These are phyloP conservation scores for Athelia psychrophila DNA, from an alignment of 1,284 basidiomycete species.

Conservation along the genomic window DNA sequence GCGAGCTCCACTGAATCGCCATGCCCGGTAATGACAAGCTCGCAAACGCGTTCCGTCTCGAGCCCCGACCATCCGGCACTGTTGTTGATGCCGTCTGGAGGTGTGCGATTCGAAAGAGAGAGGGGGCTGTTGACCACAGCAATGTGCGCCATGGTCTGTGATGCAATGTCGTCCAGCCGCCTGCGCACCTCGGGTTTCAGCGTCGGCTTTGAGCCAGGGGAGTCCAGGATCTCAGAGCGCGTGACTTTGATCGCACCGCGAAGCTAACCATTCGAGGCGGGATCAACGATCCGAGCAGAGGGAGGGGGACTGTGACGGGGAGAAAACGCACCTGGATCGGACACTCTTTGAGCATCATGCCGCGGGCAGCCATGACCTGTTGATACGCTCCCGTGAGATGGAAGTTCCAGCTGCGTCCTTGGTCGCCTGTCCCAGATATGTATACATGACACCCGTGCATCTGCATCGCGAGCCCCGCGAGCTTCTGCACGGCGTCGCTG, in stretches of 20 bases:
- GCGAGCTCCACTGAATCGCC: slow-evolving; percentile 92
- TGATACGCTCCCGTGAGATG: slow-evolving; percentile 89
- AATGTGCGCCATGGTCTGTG: slow-evolving; percentile 85
- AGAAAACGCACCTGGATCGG: slow-evolving; percentile 68
- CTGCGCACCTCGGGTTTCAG: slow-evolving; percentile 87
- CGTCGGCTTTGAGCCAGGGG: slow-evolving; percentile 75
- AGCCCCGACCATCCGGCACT: slow-evolving; percentile 83
- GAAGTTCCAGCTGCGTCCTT: slow-evolving; percentile 81
- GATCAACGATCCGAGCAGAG: slow-evolving; percentile 9
- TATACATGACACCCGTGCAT: slow-evolving; percentile 81
- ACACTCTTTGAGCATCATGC: slow-evolving; percentile 86
- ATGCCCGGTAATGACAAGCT: slow-evolving; percentile 86
- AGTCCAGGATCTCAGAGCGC: slow-evolving; percentile 90
- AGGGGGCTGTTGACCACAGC: slow-evolving; percentile 83
- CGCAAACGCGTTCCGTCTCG: slow-evolving; percentile 91
- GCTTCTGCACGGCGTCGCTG: slow-evolving; percentile 76
- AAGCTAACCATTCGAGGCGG: slow-evolving; percentile 46
- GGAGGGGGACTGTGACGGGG: slow-evolving; percentile 10
- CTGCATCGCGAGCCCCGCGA: slow-evolving; percentile 77
- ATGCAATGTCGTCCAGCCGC: slow-evolving; percentile 90
- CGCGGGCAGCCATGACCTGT: slow-evolving; percentile 89
- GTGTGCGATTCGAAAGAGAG: slow-evolving; percentile 66
- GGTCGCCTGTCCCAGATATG: slow-evolving; percentile 65
- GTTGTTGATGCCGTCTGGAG: slow-evolving; percentile 72
- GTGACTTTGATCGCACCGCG: slow-evolving; percentile 86